A percentile compares a stretch with the other conserved stretches of the same genome.
These are phyloP conservation scores for Lichenothelia convexa DNA, from an alignment of 495 filamentous ascomycete genomes.

Conservation along the genomic window DNA sequence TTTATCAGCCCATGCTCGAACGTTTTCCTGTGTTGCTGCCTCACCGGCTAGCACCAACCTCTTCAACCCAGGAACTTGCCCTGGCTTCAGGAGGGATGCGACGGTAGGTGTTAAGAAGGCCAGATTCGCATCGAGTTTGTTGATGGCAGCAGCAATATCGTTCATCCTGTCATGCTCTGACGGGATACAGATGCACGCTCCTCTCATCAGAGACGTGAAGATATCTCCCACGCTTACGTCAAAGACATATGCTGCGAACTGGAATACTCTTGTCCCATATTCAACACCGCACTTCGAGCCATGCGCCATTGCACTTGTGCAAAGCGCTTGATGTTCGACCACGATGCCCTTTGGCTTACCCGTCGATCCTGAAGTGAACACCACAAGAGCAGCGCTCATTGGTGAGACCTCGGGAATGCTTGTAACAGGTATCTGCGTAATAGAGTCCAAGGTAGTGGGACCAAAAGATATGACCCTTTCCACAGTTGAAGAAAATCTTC, in stretches of 20 bases:
- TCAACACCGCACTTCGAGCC: too few species aligned
- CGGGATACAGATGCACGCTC: conserved; percentile 54
- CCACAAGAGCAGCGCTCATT: conserved; percentile 36
- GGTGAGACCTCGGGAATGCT: too few species aligned
- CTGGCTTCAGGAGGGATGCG: conserved; percentile 43
- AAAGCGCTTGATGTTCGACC: conserved; percentile 46
- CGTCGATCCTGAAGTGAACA: conserved; percentile 50
- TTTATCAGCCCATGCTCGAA: too few species aligned
- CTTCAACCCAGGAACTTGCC: conserved; percentile 41
- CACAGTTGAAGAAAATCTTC: too few species aligned
- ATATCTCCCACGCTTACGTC: conserved; percentile 72
- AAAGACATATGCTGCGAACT: conserved; percentile 46
- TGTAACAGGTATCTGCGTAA: too few species aligned
- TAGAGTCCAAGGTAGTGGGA: too few species aligned
- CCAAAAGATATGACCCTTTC: too few species aligned
- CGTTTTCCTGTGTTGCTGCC: too few species aligned
- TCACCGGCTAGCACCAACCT: conserved; percentile 56
- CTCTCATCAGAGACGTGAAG: conserved; percentile 55
- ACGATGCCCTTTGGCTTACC: conserved; percentile 53
- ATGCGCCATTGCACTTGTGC: conserved; percentile 49
- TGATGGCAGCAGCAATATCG: conserved; percentile 43
- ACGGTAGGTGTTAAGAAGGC: conserved; percentile 64
- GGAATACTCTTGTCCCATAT: too few species aligned
- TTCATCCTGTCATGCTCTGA: conserved; percentile 43
- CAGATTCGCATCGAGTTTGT: conserved; percentile 44